Conservation (phyloP, 768 basidiomycete genomes). For the Phylloporus scabripes region DNA sequence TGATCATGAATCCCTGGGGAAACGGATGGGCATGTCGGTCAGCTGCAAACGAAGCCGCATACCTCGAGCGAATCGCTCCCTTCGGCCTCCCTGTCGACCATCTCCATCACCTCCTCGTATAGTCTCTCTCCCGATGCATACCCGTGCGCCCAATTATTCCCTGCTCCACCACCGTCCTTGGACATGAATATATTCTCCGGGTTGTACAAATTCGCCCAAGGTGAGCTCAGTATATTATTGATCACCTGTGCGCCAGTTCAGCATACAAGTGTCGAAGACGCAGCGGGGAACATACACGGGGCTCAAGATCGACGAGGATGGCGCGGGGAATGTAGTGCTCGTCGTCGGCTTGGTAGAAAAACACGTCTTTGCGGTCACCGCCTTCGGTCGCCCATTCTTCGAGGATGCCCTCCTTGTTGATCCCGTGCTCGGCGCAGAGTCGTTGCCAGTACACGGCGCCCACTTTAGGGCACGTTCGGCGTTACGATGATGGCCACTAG, state of each 20-base stretch:
- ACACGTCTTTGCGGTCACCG: constrained; percentile 96
- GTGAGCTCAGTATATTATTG: constrained; percentile 85
- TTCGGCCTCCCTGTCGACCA: constrained; percentile 97
- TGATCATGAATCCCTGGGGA: constrained; percentile 93
- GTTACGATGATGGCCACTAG: not conserved
- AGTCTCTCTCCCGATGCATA: constrained; percentile 84
- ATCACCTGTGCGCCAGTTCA: constrained; percentile 62
- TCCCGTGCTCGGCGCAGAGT: constrained; percentile 96
- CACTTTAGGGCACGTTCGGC: constrained; percentile 49
- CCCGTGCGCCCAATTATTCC: constrained; percentile 98
- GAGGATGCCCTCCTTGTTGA: constrained; percentile 90
- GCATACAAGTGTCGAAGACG: too few relatives aligned
- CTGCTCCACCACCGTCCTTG: constrained; percentile 97
- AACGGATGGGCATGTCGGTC: not conserved
- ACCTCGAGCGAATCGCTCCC: constrained; percentile 97
- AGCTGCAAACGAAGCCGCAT: constrained; percentile 11
- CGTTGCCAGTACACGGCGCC: constrained; percentile 98
- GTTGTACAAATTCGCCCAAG: constrained; percentile 86
- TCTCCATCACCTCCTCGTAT: constrained; percentile 97
- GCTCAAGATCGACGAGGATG: constrained; percentile 94
- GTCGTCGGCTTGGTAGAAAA: constrained; percentile 99
- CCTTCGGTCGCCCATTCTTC: constrained; percentile 97
- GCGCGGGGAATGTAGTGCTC: constrained; percentile 98
- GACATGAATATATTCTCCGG: constrained; percentile 97
- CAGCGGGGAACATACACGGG: constrained; percentile 57